Evolutionary conservation across 2,329 filamentous ascomycete genomes (phyloP).

Genomic region (Hypoxylon sp.): DNA sequence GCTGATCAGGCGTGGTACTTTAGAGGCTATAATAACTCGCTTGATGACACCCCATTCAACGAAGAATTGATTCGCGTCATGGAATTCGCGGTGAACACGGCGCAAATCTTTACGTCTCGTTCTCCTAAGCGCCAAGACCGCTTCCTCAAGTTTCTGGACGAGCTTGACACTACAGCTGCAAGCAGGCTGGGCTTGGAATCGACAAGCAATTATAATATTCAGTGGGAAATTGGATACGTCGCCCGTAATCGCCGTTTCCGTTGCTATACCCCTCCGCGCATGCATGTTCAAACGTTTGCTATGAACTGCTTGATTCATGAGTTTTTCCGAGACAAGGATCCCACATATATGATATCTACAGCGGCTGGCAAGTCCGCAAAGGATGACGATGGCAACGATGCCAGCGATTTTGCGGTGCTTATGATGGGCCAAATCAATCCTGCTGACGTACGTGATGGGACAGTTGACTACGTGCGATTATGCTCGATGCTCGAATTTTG

Average conservation of each 20-base stretch:
- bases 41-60: conserved; percentile 10
- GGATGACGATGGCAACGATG: neutral
- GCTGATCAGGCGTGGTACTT: conserved; percentile 10
- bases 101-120: neutral
- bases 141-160: conserved; percentile 15
- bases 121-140: neutral
- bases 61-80: conserved; percentile 6
- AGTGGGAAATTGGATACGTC: neutral
- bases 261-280: neutral
- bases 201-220: neutral
- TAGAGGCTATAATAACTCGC: neutral
- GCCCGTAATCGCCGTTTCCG: neutral
- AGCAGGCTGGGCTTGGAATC: neutral
- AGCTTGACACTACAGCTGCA: neutral
- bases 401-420: conserved; percentile 5
- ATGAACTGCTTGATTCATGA: conserved; percentile 3
- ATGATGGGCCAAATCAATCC: conserved; percentile 3
- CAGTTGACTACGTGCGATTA: conserved; percentile 15
- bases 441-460: neutral
- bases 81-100: neutral
- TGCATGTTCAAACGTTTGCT: neutral
- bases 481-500: conserved; percentile 22
- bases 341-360: neutral
- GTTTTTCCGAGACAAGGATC: neutral
- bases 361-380: neutral